Evolutionary conservation across 768 basidiomycete genomes (phyloP).

Genomic region (Macrolepiota albuminosa): DNA sequence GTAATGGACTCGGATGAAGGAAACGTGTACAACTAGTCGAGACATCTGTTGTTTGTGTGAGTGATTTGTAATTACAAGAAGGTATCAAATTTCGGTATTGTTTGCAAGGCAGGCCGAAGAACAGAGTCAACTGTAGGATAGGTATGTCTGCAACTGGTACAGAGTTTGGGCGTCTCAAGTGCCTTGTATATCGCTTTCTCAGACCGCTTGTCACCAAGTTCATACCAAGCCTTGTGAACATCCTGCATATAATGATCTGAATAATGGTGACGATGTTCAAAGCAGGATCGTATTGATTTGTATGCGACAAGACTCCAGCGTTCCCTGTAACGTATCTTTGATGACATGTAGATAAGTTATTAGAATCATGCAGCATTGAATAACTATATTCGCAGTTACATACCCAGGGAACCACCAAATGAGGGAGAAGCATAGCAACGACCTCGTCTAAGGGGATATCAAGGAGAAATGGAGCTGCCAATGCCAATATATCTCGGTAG

Average conservation of each 20-base stretch:
- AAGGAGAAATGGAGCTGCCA: background rate
- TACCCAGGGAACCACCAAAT: background rate
- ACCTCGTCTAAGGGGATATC: background rate
- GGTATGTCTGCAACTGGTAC: background rate
- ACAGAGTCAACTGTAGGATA: background rate
- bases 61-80: background rate
- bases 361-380: too few species aligned
- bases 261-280: too few species aligned
- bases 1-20: too few species aligned
- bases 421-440: background rate
- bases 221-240: background rate
- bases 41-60: too few species aligned
- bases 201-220: background rate
- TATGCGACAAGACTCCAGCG: background rate
- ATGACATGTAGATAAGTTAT: too few species aligned
- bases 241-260: background rate
- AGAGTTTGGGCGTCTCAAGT: background rate
- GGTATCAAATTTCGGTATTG: background rate
- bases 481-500: background rate
- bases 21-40: too few species aligned
- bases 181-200: background rate
- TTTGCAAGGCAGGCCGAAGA: background rate
- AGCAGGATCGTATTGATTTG: background rate
- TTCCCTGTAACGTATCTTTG: background rate
- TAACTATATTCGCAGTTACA: background rate